A percentile compares a stretch with the other conserved stretches of the same genome.
Conservation (phyloP, 768 basidiomycete species). For the Naganishia vaughanmartiniae region DNA sequence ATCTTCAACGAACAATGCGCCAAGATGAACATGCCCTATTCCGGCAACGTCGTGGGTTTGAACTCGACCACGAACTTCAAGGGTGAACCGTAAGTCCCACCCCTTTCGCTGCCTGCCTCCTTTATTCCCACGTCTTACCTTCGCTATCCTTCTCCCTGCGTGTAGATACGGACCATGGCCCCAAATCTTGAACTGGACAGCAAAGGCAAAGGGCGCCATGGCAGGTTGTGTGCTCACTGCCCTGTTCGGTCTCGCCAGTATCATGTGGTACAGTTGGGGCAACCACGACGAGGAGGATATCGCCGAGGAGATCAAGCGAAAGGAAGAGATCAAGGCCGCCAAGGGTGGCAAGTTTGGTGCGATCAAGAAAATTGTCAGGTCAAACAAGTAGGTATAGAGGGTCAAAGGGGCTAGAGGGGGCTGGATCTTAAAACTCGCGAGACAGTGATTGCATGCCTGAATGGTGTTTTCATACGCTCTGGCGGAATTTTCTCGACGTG, state of each 20-base stretch:
- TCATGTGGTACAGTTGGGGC: conserved; percentile 84
- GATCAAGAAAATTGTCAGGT: conserved; percentile 26
- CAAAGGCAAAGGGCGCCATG: conserved; percentile 50
- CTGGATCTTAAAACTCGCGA: too few relatives aligned
- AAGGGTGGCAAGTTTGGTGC: conserved; percentile 33
- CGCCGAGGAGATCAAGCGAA: conserved; percentile 64
- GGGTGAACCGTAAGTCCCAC: conserved; percentile 55
- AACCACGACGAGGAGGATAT: conserved; percentile 76
- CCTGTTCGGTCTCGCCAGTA: conserved; percentile 72
- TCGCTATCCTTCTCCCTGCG: too few relatives aligned
- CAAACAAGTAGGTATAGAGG: neutral
- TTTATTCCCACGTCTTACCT: neutral
- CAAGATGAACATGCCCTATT: conserved; percentile 59
- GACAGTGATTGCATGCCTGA: too few relatives aligned
- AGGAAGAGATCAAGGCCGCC: conserved; percentile 60
- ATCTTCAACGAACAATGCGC: conserved; percentile 70
- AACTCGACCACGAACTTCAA: conserved; percentile 64
- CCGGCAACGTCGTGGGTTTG: conserved; percentile 85
- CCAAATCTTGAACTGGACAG: conserved; percentile 47
- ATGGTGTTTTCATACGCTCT: too few relatives aligned
- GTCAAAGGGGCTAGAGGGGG: too few relatives aligned
- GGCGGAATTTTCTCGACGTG: too few relatives aligned
- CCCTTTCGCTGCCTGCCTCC: conserved; percentile 56
- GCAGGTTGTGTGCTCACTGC: conserved; percentile 76
- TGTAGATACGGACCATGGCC: conserved; percentile 25